Evolutionary conservation across 1,284 basidiomycete species (phyloP).

Genomic region (Agaricales sp.): DNA sequence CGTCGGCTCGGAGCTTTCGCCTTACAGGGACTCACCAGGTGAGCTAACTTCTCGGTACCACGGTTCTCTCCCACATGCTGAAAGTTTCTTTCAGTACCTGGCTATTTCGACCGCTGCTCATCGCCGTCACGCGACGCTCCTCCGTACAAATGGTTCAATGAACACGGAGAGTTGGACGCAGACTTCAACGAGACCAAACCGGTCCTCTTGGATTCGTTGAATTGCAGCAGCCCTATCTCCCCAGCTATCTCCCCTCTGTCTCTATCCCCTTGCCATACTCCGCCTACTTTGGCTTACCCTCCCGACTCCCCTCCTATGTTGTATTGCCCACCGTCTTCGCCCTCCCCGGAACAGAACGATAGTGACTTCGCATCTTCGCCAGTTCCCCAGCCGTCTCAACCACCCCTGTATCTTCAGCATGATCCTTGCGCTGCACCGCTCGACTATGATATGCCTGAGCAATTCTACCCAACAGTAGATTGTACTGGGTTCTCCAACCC

Average conservation of each 20-base stretch:
- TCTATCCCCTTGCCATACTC: background rate
- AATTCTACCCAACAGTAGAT: no score
- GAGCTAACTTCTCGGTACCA: background rate
- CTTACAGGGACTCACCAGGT: background rate
- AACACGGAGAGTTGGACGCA: background rate
- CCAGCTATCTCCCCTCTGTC: background rate
- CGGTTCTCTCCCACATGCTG: background rate
- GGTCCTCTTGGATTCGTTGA: background rate
- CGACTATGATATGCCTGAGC: no score
- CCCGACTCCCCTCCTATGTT: background rate
- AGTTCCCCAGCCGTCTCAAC: no score
- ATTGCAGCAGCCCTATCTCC: background rate
- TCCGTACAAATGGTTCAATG: background rate
- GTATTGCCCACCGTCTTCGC: background rate
- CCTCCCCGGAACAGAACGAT: no score
- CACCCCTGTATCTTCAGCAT: no score
- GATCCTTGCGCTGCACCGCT: no score
- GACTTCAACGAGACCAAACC: background rate
- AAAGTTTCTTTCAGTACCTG: no score
- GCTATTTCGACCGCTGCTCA: background rate
- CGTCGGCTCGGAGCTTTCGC: no score
- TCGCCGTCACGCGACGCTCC: background rate
- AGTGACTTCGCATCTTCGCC: no score
- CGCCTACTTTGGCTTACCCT: background rate
- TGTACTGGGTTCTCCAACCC: no score